Base-by-base conservation (phyloP, 2,329 filamentous ascomycete species). In the Chrysosporium queenslandicum region DNA sequence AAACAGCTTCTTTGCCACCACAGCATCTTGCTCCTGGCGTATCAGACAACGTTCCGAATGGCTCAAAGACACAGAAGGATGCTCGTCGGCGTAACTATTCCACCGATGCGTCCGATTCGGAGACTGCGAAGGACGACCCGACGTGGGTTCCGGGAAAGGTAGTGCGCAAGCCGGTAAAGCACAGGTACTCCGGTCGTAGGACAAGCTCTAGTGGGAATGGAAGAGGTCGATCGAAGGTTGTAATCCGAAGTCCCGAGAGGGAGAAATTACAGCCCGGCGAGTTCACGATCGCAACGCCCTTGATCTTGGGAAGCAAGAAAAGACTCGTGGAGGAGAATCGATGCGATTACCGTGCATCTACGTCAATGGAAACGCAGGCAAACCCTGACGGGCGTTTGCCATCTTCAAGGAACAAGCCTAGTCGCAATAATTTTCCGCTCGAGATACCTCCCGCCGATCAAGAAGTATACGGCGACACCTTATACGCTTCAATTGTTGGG, bases 271-370 rank as follows among this genome's bases (percentile, higher is more conserved):
- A 70, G 12, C 69, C 69, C 14, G 69, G 69, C 2, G 68, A 68
- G 27, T 69, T 72, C 53, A 65, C 69, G 42, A 63, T 72, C 39
- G 66, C 68, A 27, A 72, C 69, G 23, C 69, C 69, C 12, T 58
- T 71, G 58, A 70, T 72, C 53, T 66, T 63, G 0, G 69, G 68
- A 7, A 69, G 62, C 49, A 18, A 23, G 7, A 20, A 32, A n/a
- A 41, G 29, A 23, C 1, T 9, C 16, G 6, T 27, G 40, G 50
- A 21, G 18, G n/a, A 27, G 21, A 12, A 46, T 16, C 16, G 16
- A 2, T 6, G 11, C 16, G 23, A 21, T 11, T 12, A 14, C 20
- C 16, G 11, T n/a, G 8, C 16, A 8, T 32, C n/a, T 9, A 9
- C 30, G 8, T 20, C 37, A 11, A n/a, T 16, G 8, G 23, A 30